Evolutionary conservation across 2,329 filamentous ascomycete species (phyloP), one percentile per base, ranked within the genome.

Genomic region (Aspergillus sp.): DNA sequence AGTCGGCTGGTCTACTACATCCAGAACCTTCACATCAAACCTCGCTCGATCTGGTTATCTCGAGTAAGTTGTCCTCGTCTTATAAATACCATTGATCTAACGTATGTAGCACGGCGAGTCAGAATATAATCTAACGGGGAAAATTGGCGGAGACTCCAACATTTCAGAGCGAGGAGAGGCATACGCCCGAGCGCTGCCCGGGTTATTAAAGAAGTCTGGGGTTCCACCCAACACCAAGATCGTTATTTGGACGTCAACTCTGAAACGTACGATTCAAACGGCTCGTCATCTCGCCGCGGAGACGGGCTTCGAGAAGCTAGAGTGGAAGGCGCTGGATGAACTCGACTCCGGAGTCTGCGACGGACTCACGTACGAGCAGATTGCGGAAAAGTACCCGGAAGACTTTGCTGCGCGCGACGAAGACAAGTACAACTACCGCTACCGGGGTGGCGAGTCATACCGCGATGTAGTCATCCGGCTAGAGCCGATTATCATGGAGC

Each of bases 341-440:
- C 89, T 99, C 39, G 95, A 99, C 76, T 93, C 92, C 1, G 95
- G 95, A 54, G 91, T 98, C 51, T 99, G 95, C 79, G 95, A 99
- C 71, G 93, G 94, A 57, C 87, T 98, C 75, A 99, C 95, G 1
- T 97, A 97, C 76, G 91, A 92, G 71, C 90, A 99, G 74, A 98
- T 99, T 73, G 92, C 95, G 71, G 87, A 96, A 70, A 81, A 85
- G 57, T 98, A 91, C 74, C 95, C 95, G 0, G 93, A 97, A 68
- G 95, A 99, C 79, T 99, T 99, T 79, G 87, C 88, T 53, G 92
- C 94, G 36, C 91, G 95, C 64, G 95, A 99, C 76, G 92, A 97
- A 67, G 95, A 99, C 83, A 99, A 99, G 79, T 98, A 98, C 86
- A 98, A 99, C 81, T 99, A 99, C 80, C 92, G 95, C 59, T 99